Base-by-base conservation (phyloP, 495 filamentous ascomycete species). In the Lichenothelia convexa region DNA sequence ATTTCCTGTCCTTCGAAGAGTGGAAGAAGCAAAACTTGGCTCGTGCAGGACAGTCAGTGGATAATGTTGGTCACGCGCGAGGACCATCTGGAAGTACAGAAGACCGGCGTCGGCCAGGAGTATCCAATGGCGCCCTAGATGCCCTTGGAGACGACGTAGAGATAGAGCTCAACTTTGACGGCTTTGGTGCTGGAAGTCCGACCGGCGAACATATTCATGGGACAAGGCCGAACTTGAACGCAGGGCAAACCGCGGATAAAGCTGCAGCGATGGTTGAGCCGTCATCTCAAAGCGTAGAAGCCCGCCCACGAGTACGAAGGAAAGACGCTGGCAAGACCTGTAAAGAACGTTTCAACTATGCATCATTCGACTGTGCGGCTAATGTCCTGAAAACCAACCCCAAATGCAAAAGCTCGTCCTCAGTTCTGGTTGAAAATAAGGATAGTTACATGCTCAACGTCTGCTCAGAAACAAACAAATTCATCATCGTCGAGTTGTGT, bases 391-490 rank as follows among this genome's bases (percentile, higher is more conserved):
- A 94, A 64, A 82, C 81, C 4, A 93, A 91, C 46, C 62, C 67
- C 0, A 69, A 82, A 47, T 75, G 75, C 37, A 89, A 86, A 53
- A 82, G 82, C 32, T 67, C 84, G 15, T 89, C 80, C 22, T 73
- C 84, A 15, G 76, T 97, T 15, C 61, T 97, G 16, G 70, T 92
- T 17, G 89, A 97, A 58, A 93, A 93, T 56, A 94, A 94, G 61
- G 89, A 97, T 59, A 85, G 79, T 49, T 97, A 97, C 53, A 93
- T 97, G 89, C 68, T 93, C 21, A 85, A 93, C 27, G 78, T 86
- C 49, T 97, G 89, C 50, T 71, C 70, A 0, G 73, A 72, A 19
- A 63, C 79, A 49, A 87, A 93, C 57, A 94, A 95, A 57, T 92
- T 91, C 55, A 65, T 95, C 36, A 81, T 94, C 43, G 70, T 97